Evolutionary conservation across 805 yeast species (phyloP).

Genomic region (Henningerozyma blattae): DNA sequence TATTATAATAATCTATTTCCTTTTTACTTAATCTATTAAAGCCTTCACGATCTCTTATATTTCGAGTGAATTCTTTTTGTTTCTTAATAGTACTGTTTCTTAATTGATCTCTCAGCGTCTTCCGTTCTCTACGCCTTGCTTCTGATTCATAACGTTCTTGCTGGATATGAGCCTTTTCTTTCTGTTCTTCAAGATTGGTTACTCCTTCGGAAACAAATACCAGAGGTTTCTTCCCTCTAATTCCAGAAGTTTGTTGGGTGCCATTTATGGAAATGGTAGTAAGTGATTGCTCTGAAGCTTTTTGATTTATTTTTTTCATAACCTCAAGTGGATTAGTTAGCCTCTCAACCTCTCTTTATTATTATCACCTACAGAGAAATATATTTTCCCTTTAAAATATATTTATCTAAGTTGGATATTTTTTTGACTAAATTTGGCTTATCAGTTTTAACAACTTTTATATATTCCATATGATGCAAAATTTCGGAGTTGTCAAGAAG

Average conservation of each 20-base stretch:
- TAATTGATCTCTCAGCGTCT: constrained; percentile 21
- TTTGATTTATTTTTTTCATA: no score
- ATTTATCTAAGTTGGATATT: no score
- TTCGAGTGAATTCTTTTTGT: constrained; percentile 14
- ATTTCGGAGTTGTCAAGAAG: no score
- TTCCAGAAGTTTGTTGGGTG: neutral
- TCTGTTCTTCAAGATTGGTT: constrained; percentile 15
- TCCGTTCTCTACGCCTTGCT: constrained; percentile 12
- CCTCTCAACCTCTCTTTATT: no score
- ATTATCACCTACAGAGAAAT: no score
- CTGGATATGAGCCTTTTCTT: constrained; percentile 10
- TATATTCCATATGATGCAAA: no score
- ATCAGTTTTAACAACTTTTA: no score
- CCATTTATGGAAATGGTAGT: no score
- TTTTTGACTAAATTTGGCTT: no score
- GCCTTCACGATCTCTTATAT: constrained; percentile 17
- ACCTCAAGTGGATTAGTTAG: no score
- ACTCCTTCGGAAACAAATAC: constrained; percentile 20
- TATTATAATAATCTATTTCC: constrained; percentile 13
- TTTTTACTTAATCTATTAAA: constrained; percentile 17
- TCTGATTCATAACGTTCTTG: constrained; percentile 14
- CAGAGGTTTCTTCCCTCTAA: neutral
- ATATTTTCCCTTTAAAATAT: no score
- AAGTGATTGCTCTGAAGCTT: no score
- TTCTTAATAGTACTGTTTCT: constrained; percentile 18